Evolutionary conservation across 2,329 filamentous ascomycete genomes (phyloP), one percentile per base, ranked within the genome.

Genomic region (Hypoxylon sp.): DNA sequence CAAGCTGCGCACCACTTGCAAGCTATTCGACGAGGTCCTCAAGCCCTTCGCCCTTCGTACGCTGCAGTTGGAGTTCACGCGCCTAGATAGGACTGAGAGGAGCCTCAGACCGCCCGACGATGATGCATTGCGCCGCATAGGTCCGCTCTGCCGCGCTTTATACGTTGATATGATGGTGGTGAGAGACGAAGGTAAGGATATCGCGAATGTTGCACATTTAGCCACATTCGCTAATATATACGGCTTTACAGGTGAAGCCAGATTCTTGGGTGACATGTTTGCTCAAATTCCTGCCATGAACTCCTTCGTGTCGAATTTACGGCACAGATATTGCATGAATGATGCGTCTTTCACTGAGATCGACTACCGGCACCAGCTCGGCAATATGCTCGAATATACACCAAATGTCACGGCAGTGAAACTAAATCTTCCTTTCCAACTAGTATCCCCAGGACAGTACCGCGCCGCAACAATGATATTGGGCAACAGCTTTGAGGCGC

Each of bases 101-200:
- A 76, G 70, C 33, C 70, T 74, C 14, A 70, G 68, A 17, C 80
- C 75, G 3, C 81, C 80, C 1, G 76, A 80, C 55, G 65, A 80
- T n/a, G 78, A 80, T 72, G 81, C 80, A 5, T 74, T 87, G n/a
- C 79, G 81, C 68, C 82, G 81, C 2, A 79, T 85, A 54, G 84
- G 83, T 2, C 79, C 80, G 31, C 77, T 84, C n/a, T 85, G 83
- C 78, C 82, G 82, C 70, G 82, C 83, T 31, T 72, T 87, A 3
- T 85, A 83, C 64, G 78, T 87, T 52, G 85, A 87, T 72, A 76
- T 87, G 74, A 86, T 85, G 83, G 80, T 86, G 14, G 75, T 87
- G 39, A 81, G 85, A 70, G 85, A 87, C 72, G 83, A 86, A 58
- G 73, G 85, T 86, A 77, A 70, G 81, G 70, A 19, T 22, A 39